Evolutionary conservation across 768 basidiomycete genomes (phyloP).

Genomic region (Candolleomyces efflorescens): DNA sequence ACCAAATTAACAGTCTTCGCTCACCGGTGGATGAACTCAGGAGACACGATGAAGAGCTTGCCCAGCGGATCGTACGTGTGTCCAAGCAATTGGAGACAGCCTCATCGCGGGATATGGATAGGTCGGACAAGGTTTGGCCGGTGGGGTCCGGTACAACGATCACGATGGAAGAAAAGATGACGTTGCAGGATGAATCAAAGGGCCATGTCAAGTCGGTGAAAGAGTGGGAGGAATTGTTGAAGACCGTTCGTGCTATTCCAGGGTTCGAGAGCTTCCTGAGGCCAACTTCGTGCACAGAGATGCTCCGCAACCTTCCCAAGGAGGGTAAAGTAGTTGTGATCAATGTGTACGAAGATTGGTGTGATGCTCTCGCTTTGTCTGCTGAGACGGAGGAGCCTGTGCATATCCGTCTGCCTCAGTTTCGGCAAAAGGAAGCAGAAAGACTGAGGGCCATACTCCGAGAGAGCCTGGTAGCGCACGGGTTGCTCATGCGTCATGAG

Average conservation of each 20-base stretch:
- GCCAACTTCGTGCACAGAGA: neutral
- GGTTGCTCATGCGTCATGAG: no score
- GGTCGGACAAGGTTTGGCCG: neutral
- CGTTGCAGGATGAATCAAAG: constrained; percentile 1
- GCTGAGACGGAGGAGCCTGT: constrained; percentile 2
- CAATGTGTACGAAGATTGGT: constrained; percentile 13
- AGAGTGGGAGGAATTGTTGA: constrained; percentile 12
- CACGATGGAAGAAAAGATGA: neutral
- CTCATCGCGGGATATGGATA: neutral
- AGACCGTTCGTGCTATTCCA: constrained; percentile 6
- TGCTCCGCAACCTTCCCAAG: neutral
- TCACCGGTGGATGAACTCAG: constrained; percentile 15
- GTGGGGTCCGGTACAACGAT: neutral
- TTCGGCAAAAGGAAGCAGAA: neutral
- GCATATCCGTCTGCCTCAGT: constrained; percentile 9
- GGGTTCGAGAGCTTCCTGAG: constrained; percentile 17
- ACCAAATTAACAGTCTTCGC: constrained; percentile 16
- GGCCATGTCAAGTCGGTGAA: constrained; percentile 8
- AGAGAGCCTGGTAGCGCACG: no score
- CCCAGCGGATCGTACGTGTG: neutral
- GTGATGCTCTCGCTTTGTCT: constrained; percentile 18
- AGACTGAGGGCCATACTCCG: neutral
- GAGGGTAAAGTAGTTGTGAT: constrained; percentile 3
- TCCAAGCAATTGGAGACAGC: neutral
- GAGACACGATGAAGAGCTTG: constrained; percentile 15